These are phyloP conservation scores for Podospora sp. DNA, from an alignment of 495 filamentous ascomycete genomes.

Conservation along the genomic window DNA sequence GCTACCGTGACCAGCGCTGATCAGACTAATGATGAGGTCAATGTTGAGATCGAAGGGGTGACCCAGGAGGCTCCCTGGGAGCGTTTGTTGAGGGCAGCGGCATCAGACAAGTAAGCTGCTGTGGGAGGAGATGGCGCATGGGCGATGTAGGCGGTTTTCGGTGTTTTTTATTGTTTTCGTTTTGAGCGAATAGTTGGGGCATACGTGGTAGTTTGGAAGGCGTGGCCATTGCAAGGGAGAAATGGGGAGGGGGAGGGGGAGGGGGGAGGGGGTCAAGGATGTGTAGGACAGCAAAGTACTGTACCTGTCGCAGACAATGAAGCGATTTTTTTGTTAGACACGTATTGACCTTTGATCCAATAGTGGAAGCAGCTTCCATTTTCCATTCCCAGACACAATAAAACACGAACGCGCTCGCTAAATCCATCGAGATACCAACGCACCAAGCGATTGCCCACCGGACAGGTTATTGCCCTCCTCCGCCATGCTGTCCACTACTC, in stretches of 20 bases:
- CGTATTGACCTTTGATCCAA: too few relatives aligned
- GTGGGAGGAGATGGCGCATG: not conserved
- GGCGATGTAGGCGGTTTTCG: not conserved
- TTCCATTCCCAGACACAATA: not conserved
- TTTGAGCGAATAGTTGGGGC: too few relatives aligned
- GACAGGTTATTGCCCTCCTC: not conserved
- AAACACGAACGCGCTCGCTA: not conserved
- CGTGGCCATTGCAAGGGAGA: too few relatives aligned
- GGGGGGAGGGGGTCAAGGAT: too few relatives aligned
- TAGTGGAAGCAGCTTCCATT: too few relatives aligned
- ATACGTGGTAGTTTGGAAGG: too few relatives aligned
- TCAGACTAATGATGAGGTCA: not conserved
- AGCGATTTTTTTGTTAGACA: not conserved
- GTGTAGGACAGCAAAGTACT: too few relatives aligned
- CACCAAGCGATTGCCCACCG: not conserved
- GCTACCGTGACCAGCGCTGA: not conserved
- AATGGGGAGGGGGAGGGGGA: too few relatives aligned
- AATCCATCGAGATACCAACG: not conserved
- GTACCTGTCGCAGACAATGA: not conserved
- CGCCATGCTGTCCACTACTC: slow-evolving; percentile 7
- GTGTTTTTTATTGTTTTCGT: not conserved
- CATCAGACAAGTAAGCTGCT: not conserved
- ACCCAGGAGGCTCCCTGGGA: not conserved
- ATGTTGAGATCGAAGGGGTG: not conserved
- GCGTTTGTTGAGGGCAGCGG: not conserved